Evolutionary conservation across 148 eudicot species (phyloP).

Genomic region (Rhododendron mucronatum): DNA sequence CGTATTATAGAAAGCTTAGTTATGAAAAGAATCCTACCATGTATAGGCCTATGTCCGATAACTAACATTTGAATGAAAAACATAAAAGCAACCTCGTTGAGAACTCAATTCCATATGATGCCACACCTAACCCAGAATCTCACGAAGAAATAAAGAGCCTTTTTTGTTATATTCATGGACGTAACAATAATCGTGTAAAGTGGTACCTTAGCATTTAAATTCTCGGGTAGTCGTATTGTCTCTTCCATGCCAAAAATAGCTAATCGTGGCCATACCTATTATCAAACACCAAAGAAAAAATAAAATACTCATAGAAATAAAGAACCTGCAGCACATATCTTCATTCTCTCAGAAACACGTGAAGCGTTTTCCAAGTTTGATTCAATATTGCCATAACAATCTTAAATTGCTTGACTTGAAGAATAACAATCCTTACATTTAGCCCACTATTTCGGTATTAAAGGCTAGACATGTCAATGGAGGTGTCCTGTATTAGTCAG

Average conservation of each 20-base stretch:
- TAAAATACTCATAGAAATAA: neutral
- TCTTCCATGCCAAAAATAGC: conserved; percentile 98
- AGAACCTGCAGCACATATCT: neutral
- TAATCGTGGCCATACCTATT: conserved; percentile 39
- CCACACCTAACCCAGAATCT: neutral
- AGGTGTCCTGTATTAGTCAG: neutral
- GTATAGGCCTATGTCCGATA: neutral
- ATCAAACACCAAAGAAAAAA: neutral
- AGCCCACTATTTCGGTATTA: neutral
- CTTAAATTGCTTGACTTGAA: neutral
- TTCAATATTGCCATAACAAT: neutral
- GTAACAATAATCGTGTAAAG: neutral
- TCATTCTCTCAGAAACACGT: neutral
- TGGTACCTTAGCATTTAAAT: conserved; percentile 84
- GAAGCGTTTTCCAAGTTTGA: neutral
- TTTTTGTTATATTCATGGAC: neutral
- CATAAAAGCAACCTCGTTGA: neutral
- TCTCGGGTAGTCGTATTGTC: conserved; percentile 63
- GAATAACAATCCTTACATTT: neutral
- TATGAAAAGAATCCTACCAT: neutral
- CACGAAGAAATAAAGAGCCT: neutral
- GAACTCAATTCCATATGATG: neutral
- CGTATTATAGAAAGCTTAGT: neutral
- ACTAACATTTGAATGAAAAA: neutral
- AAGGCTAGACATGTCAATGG: neutral